Base-by-base conservation (phyloP, 306 rosid genomes). In the Elaeagnus macrophylla region DNA sequence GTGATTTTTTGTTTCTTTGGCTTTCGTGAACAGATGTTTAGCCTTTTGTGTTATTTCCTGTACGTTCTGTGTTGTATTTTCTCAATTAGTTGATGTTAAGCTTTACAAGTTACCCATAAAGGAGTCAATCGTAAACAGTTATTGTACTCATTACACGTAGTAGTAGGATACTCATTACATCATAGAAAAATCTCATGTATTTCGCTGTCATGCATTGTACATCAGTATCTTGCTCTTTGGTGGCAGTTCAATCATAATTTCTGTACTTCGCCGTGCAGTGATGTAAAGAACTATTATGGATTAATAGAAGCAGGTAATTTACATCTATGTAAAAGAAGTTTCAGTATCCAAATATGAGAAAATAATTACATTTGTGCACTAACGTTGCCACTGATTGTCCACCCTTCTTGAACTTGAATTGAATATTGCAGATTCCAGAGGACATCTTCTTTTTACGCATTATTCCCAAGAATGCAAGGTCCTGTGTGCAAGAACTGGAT, bases 391-490 rank as follows among this genome's bases (percentile, higher is more conserved):
- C 96, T 82, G 70, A 94, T 83, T 37, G 76, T 77, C 86, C 97
- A 82, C 1, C 85, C 86, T 62, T 84, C 97, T 75, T 91, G 96
- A 65, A 86, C 94, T 68, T 91, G 97, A 67, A 83, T 69, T 13
- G 97, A 70, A 54, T 91, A 91, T 75, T 86, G 95, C 76, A 91
- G 63, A 67, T 91, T 79, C 97, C 97, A 91, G 9, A 86, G 75
- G 48, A 86, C 77, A 18, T 91, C 94, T 56, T 91, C 96, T 10
- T 86, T 80, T n/a, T n/a, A n/a, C n/a, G n/a, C n/a, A 48, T 73
- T 65, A 66, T 86, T 91, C n/a, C 94, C 93, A 56, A 61, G 80
- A 58, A 86, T 72, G 25, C 85, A 86, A 10, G 84, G 80, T 12
- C 89, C 84, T 0, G 75, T 74, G 75, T 91, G 97, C 60, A 91